Base-by-base conservation (phyloP, 345 rosid genomes). In the Moricandia moricandioides region DNA sequence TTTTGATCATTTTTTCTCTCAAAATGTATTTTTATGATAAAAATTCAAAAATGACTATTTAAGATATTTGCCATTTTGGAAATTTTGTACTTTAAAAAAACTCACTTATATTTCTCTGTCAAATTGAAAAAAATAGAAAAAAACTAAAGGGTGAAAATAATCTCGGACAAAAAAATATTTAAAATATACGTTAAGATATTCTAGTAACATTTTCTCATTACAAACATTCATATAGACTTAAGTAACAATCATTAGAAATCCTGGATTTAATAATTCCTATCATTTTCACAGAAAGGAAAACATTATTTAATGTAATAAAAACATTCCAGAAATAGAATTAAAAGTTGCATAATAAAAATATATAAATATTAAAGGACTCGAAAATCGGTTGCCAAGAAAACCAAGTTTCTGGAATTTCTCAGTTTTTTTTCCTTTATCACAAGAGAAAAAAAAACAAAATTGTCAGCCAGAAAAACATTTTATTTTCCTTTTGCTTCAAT, bases 401-500 rank as follows among this genome's bases (percentile, higher is more conserved):
- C 76, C 67, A 12, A 71, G 76, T 77, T 77, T 77, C 29, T 55
- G 21, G 63, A 70, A 47, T 78, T 77, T 64, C 45, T 45, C 69
- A 51, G 17, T 27, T 45, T 58, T 45, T 58, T 52, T 18, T 10
- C 54, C 8, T 6, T 34, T 3, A 27, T 30, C 59, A 62, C n/a
- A 21, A 76, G 58, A 61, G 62, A 27, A 43, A 43, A 34, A 26
- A 2, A 5, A 16, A 10, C 7, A 30, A 14, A 63, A 26, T 57
- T 56, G 61, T 56, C 34, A 30, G 34, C 57, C 57, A 52, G 57
- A 17, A 52, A 16, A 17, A n/a, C 7, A 24, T 55, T 18, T 30
- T 8, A 18, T 43, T 71, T 65, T 2, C 69, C 77, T 65, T 78
- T 78, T 14, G 58, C 77, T 78, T 78, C 73, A 78, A 71, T 66